phyloP scores from a whole-genome alignment of 106 monocot genomes.

The Dioscorea dumetorum region DNA sequence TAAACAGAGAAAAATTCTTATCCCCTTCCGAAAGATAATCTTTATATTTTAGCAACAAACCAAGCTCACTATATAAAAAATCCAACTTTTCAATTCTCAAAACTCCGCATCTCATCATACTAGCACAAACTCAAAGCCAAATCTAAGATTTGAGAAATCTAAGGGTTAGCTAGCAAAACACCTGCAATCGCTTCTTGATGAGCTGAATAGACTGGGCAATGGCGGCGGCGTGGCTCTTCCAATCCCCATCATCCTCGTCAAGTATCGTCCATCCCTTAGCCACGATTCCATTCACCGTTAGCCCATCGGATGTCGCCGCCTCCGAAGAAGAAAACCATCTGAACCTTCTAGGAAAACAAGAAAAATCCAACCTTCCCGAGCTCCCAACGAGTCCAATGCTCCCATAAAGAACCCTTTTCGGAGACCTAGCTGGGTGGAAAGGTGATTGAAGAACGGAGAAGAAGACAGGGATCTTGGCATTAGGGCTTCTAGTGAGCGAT shows the following conservation, averaged over 20 bases:
- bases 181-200: conserved; percentile 93
- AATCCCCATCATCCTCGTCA: conserved; percentile 66
- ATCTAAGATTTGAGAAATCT: background rate
- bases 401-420: too few species aligned
- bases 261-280: conserved; percentile 70
- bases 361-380: background rate
- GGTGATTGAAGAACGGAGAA: too few species aligned
- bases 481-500: conserved; percentile 1
- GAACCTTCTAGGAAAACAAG: too few species aligned
- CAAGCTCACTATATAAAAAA: too few species aligned
- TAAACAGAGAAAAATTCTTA: too few species aligned
- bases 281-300: conserved; percentile 72
- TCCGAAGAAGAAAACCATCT: conserved; percentile 31
- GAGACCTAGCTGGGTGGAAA: too few species aligned
- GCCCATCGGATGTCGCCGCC: conserved; percentile 60
- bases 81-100: too few species aligned
- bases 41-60: too few species aligned
- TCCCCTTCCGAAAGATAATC: too few species aligned
- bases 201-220: conserved; percentile 76
- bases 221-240: conserved; percentile 91
- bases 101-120: too few species aligned
- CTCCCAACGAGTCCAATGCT: background rate
- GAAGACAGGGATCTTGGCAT: background rate
- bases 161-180: conserved; percentile 6
- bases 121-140: background rate